Conservation (phyloP, 768 basidiomycete species). For the Pholiota conissans region DNA sequence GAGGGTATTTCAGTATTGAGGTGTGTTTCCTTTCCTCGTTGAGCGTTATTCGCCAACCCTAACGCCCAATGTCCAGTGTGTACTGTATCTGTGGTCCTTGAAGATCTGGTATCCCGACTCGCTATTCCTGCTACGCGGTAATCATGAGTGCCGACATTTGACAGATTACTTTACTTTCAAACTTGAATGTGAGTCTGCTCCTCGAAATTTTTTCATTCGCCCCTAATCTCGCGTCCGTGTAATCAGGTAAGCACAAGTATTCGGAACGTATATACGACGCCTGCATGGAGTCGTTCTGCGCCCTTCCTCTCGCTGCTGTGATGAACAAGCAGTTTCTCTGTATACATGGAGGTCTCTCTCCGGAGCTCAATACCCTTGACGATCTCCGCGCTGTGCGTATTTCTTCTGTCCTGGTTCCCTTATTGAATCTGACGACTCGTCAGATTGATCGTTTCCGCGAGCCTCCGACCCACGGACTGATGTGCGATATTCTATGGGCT, state of each 20-base stretch:
- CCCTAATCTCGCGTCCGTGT: slow-evolving; percentile 6
- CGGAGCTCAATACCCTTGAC: slow-evolving; percentile 93
- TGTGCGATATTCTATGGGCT: slow-evolving; percentile 99
- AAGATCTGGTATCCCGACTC: slow-evolving; percentile 99
- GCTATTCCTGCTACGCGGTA: slow-evolving; percentile 93
- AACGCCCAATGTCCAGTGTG: slow-evolving; percentile 61
- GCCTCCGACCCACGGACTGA: slow-evolving; percentile 94
- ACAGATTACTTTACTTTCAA: slow-evolving; percentile 99
- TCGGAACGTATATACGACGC: slow-evolving; percentile 95
- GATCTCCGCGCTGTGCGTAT: slow-evolving; percentile 81
- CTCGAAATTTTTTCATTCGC: neutral
- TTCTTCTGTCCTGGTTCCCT: neutral
- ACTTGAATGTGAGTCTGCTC: slow-evolving; percentile 77
- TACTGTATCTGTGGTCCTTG: slow-evolving; percentile 95
- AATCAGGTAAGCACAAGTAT: slow-evolving; percentile 95
- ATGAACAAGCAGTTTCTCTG: slow-evolving; percentile 99
- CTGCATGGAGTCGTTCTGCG: slow-evolving; percentile 97
- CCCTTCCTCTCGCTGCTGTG: slow-evolving; percentile 90
- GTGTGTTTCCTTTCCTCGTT: slow-evolving; percentile 35
- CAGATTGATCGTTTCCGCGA: slow-evolving; percentile 98
- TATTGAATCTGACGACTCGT: slow-evolving; percentile 7
- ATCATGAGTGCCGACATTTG: slow-evolving; percentile 98
- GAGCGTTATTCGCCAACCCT: slow-evolving; percentile 8
- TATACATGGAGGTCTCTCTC: slow-evolving; percentile 96
- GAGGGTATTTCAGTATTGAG: slow-evolving; percentile 94